A percentile compares a stretch with the other conserved stretches of the same genome.
phyloP scores from a whole-genome alignment of 495 filamentous ascomycete species.

The Penicillium lagena region DNA sequence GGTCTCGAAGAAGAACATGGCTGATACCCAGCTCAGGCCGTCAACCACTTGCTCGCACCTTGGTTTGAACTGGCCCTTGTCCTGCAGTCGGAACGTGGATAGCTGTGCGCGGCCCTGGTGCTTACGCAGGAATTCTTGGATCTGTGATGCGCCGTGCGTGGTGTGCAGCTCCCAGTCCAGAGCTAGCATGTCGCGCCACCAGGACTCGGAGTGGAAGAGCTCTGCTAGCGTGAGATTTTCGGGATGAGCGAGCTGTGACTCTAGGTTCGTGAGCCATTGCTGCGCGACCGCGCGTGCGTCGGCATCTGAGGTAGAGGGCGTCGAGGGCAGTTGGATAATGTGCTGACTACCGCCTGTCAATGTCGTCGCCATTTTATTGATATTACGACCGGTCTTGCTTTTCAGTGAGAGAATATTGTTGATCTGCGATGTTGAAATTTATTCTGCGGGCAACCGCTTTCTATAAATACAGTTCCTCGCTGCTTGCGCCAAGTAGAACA shows the following conservation, averaged over 20 bases:
- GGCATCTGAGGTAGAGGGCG: constrained; percentile 7
- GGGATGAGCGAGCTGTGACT: constrained; percentile 14
- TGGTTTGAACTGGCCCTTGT: constrained; percentile 31
- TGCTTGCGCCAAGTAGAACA: not conserved
- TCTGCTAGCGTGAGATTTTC: constrained; percentile 7
- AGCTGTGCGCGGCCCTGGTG: constrained; percentile 27
- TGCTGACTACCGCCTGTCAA: constrained; percentile 22
- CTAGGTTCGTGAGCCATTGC: constrained; percentile 29
- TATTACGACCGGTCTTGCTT: too few species aligned
- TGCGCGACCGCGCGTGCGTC: constrained; percentile 25
- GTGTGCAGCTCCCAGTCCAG: constrained; percentile 56
- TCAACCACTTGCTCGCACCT: constrained; percentile 36
- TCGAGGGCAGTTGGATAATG: constrained; percentile 25
- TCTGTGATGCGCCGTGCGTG: constrained; percentile 40
- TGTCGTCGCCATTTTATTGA: constrained; percentile 15
- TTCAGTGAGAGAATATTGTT: too few species aligned
- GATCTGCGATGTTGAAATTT: not conserved
- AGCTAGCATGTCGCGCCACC: constrained; percentile 59
- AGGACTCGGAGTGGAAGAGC: constrained; percentile 51
- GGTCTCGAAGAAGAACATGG: constrained; percentile 47
- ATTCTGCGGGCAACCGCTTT: not conserved
- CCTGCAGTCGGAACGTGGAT: constrained; percentile 33
- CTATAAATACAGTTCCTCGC: not conserved
- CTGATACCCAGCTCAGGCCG: constrained; percentile 41
- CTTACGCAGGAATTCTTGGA: constrained; percentile 39